Conservation (phyloP, 192 early-diverging fungal genomes). For the Coemansia sp. region DNA sequence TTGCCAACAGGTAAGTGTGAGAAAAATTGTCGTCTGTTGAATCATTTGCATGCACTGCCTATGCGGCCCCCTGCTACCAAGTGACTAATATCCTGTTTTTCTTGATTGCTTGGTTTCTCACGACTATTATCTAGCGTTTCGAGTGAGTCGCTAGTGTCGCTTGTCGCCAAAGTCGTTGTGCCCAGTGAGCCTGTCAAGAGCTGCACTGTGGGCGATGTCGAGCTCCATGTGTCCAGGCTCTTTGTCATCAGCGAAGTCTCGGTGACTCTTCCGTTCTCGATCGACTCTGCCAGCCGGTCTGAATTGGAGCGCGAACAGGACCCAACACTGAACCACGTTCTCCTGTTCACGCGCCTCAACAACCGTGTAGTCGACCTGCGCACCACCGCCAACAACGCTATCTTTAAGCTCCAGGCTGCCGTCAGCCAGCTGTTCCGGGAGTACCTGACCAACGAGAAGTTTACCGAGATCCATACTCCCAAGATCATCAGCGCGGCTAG, state of each 20-base stretch:
- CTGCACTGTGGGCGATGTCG: conserved; percentile 92
- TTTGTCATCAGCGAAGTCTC: conserved; percentile 74
- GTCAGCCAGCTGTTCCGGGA: conserved; percentile 96
- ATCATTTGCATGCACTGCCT: background rate
- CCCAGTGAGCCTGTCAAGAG: conserved; percentile 84
- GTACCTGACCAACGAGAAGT: conserved; percentile 77
- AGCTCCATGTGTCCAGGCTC: conserved; percentile 81
- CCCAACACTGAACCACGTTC: conserved; percentile 72
- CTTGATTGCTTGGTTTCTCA: background rate
- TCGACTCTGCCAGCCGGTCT: conserved; percentile 90
- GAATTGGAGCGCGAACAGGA: conserved; percentile 78
- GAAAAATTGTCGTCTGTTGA: conserved; percentile 16
- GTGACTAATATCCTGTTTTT: conserved; percentile 12
- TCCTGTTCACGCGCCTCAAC: conserved; percentile 91
- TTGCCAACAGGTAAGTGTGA: conserved; percentile 64
- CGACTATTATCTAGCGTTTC: conserved; percentile 62
- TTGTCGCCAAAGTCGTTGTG: conserved; percentile 80
- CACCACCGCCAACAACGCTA: conserved; percentile 94
- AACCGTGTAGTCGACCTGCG: conserved; percentile 93
- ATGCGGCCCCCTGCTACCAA: background rate
- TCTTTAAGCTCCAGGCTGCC: conserved; percentile 96
- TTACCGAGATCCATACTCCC: conserved; percentile 97
- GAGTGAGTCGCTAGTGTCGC: conserved; percentile 85
- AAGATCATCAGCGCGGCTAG: conserved; percentile 91
- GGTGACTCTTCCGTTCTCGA: conserved; percentile 82